Conservation (phyloP, 306 rosid species). For the Dryas drummondii region DNA sequence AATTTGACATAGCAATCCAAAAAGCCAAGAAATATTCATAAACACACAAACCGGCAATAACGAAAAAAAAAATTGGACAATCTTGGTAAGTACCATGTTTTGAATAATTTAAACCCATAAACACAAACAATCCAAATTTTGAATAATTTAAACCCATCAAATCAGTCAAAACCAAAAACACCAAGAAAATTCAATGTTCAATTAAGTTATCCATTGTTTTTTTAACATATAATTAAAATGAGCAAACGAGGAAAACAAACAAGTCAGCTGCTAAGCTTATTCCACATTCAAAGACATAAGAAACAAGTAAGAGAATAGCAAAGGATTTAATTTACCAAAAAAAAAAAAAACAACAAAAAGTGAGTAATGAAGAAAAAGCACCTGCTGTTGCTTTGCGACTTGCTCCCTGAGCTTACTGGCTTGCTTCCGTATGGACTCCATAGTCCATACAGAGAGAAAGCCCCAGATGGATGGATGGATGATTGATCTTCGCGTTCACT, state of each 20-base stretch:
- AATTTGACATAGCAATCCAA: neutral
- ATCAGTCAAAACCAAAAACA: neutral
- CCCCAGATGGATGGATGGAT: constrained; percentile 1
- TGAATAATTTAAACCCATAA: neutral
- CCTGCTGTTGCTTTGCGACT: constrained; percentile 95
- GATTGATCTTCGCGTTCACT: neutral
- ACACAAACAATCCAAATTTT: neutral
- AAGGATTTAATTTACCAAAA: neutral
- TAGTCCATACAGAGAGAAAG: constrained; percentile 52
- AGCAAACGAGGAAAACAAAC: neutral
- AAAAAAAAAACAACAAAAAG: neutral
- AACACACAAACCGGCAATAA: neutral
- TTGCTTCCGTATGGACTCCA: constrained; percentile 91
- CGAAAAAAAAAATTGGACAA: neutral
- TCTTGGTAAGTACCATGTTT: neutral
- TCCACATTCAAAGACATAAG: neutral
- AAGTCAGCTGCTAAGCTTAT: neutral
- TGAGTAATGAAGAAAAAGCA: constrained; percentile 17
- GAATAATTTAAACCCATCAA: neutral
- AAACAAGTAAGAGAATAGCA: neutral
- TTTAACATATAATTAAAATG: neutral
- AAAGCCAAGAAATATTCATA: neutral
- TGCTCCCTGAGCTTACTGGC: constrained; percentile 88
- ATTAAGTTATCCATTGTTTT: neutral
- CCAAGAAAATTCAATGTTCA: neutral